A percentile compares a stretch with the other conserved stretches of the same genome.
These are phyloP conservation scores for Capsicum pubescens DNA, from an alignment of 257 asterid species.

Conservation along the genomic window DNA sequence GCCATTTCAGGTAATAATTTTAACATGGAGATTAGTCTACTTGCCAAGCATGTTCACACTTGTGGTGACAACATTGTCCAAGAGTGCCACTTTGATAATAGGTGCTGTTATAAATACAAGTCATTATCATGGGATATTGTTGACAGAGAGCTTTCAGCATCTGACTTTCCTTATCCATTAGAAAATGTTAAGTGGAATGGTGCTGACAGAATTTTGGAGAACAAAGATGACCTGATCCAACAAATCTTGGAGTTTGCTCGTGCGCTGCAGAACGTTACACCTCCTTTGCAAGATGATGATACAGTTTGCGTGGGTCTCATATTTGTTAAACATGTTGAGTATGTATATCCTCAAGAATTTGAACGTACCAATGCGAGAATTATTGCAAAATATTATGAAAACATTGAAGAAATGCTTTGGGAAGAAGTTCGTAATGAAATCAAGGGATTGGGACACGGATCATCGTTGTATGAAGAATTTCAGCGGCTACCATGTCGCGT, in stretches of 20 bases:
- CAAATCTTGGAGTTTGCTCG: not conserved
- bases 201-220: not conserved
- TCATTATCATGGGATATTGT: not conserved
- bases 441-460: not conserved
- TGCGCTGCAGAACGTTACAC: not conserved
- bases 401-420: not conserved
- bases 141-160: not conserved
- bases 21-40: not conserved
- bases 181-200: not conserved
- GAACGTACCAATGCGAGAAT: not conserved
- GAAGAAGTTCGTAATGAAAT: not conserved
- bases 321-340: not conserved
- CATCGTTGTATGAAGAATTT: conserved; percentile 2
- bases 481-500: too few relatives aligned
- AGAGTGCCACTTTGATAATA: not conserved
- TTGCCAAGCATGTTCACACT: not conserved
- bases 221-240: not conserved
- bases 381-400: not conserved
- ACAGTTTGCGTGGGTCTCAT: not conserved
- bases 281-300: not conserved
- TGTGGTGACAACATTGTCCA: not conserved
- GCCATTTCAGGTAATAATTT: not conserved
- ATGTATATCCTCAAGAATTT: not conserved
- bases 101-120: too few relatives aligned
- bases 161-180: not conserved